Percentiles rank a stretch among this genome's conserved stretches.
Conservation (phyloP, 192 early-diverging fungal genomes). For the Allomyces macrogynus region DNA sequence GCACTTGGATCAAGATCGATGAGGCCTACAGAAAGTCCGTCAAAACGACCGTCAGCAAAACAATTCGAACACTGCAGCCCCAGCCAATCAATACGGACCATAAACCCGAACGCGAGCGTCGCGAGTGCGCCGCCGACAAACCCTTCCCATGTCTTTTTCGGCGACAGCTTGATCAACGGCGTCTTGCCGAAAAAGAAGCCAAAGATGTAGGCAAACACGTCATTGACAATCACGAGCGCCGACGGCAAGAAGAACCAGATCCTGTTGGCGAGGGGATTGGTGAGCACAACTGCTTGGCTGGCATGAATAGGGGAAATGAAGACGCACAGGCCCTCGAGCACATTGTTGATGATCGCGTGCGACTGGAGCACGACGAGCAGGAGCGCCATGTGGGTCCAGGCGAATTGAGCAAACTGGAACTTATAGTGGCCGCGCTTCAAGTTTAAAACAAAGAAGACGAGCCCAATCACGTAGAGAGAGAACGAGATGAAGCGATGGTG, state of each 20-base stretch:
- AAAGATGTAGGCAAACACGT: conserved; percentile 86
- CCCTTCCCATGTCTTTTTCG: conserved; percentile 97
- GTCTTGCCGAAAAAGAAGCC: conserved; percentile 90
- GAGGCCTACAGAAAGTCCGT: too few relatives aligned
- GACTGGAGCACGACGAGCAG: conserved; percentile 78
- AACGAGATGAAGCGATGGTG: conserved; percentile 92
- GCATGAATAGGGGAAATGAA: too few relatives aligned
- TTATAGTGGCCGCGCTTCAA: conserved; percentile 82
- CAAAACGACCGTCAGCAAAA: too few relatives aligned
- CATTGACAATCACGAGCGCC: conserved; percentile 78
- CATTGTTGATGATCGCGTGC: conserved; percentile 94
- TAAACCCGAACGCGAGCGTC: conserved; percentile 69
- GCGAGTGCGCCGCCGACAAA: conserved; percentile 73
- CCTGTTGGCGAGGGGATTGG: not conserved
- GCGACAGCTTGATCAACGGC: conserved; percentile 76
- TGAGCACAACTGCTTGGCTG: not conserved
- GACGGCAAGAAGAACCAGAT: conserved; percentile 62
- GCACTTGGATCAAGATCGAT: conserved; percentile 29
- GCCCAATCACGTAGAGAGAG: conserved; percentile 63
- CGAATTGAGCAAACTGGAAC: conserved; percentile 90
- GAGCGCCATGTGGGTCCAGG: conserved; percentile 95
- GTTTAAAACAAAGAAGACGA: conserved; percentile 85
- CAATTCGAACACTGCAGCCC: too few relatives aligned
- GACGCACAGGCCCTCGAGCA: conserved; percentile 69
- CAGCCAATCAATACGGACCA: conserved; percentile 32